Evolutionary conservation across 495 filamentous ascomycete species (phyloP).

Genomic region (Podospora didyma): DNA sequence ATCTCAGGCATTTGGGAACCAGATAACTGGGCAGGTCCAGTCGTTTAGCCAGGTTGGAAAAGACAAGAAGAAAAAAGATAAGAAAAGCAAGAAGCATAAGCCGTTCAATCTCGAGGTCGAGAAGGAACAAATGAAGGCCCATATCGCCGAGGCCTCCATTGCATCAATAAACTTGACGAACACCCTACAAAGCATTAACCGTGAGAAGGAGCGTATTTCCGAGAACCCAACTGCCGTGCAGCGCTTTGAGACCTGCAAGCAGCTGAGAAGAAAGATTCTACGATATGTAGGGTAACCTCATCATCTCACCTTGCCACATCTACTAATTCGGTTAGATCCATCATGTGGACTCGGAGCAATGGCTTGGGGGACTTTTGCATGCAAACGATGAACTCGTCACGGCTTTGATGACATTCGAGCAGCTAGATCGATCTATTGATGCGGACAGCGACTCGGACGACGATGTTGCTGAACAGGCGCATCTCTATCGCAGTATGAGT

Average conservation of each 20-base stretch:
- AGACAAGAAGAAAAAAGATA: constrained; percentile 48
- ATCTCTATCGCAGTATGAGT: constrained; percentile 48
- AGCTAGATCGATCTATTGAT: constrained; percentile 90
- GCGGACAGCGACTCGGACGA: constrained; percentile 94
- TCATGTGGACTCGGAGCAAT: constrained; percentile 76
- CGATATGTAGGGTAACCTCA: constrained; percentile 60
- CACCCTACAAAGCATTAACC: constrained; percentile 82
- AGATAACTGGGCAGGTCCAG: constrained; percentile 23
- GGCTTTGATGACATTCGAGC: constrained; percentile 92
- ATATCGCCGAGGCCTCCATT: constrained; percentile 80
- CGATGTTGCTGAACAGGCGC: constrained; percentile 53
- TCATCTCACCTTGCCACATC: background rate
- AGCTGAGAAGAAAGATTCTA: constrained; percentile 74
- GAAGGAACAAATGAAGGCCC: constrained; percentile 74
- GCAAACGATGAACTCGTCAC: constrained; percentile 83
- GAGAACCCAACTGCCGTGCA: constrained; percentile 72
- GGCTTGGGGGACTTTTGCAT: constrained; percentile 73
- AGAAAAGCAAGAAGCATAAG: constrained; percentile 50
- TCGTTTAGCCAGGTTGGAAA: constrained; percentile 33
- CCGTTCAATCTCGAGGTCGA: constrained; percentile 84
- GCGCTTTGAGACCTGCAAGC: constrained; percentile 82
- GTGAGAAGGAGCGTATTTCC: constrained; percentile 82
- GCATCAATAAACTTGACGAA: constrained; percentile 90
- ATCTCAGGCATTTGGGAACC: constrained; percentile 10
- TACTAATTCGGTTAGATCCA: constrained; percentile 55